A percentile compares a stretch with the other conserved stretches of the same genome.
These are phyloP conservation scores for Blastocystis sp. DNA, from an alignment of 352 stramenopile genomes.

Conservation along the genomic window DNA sequence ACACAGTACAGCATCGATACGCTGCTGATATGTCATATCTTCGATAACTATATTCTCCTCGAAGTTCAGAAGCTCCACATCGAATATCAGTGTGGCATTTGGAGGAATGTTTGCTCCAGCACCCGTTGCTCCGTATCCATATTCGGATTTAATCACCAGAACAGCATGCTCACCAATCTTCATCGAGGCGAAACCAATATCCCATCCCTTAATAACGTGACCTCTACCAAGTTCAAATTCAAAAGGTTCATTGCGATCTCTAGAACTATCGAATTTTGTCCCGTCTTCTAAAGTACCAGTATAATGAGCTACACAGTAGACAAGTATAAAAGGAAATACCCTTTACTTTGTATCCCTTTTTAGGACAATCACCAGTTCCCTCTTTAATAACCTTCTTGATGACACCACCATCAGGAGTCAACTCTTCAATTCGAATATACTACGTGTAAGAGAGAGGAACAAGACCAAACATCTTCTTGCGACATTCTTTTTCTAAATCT, in stretches of 20 bases:
- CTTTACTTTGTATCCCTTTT: conserved; percentile 66
- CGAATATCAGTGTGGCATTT: conserved; percentile 70
- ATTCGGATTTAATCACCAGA: conserved; percentile 68
- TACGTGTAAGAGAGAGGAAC: neutral
- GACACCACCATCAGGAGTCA: conserved; percentile 74
- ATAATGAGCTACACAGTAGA: conserved; percentile 79
- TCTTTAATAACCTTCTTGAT: conserved; percentile 83
- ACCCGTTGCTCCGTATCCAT: conserved; percentile 69
- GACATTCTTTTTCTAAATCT: neutral
- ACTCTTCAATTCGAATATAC: conserved; percentile 25
- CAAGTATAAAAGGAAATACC: conserved; percentile 74
- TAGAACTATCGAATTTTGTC: conserved; percentile 86
- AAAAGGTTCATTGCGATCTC: conserved; percentile 72
- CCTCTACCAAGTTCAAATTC: conserved; percentile 72
- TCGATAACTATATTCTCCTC: conserved; percentile 33
- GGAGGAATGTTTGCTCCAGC: conserved; percentile 67
- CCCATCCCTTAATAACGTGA: conserved; percentile 74
- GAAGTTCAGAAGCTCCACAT: conserved; percentile 70
- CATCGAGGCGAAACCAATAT: conserved; percentile 70
- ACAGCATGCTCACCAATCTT: conserved; percentile 69
- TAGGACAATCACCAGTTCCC: conserved; percentile 75
- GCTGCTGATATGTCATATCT: conserved; percentile 4
- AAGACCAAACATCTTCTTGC: neutral
- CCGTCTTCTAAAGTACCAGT: conserved; percentile 86
- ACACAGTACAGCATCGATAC: neutral